These are phyloP conservation scores for Lophiotrema nucula DNA, from an alignment of 495 filamentous ascomycete genomes.

Conservation along the genomic window DNA sequence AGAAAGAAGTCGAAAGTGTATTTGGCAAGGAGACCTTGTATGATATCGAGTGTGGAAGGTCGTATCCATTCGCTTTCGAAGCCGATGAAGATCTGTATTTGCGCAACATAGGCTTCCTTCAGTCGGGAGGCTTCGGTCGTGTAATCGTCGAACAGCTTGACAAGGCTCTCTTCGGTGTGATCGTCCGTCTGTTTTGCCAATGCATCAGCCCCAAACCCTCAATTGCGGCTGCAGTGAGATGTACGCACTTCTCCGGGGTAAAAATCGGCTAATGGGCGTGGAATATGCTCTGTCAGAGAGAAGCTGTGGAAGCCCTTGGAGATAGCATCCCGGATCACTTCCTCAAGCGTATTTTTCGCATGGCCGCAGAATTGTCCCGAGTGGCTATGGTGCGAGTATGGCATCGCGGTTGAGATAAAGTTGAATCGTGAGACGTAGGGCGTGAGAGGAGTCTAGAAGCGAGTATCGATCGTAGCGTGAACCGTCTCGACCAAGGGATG, in stretches of 20 bases:
- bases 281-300: constrained; percentile 96
- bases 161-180: constrained; percentile 39
- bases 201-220: not conserved
- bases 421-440: too few relatives aligned
- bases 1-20: constrained; percentile 80
- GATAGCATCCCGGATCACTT: constrained; percentile 79
- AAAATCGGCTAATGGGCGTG: constrained; percentile 70
- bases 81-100: constrained; percentile 81
- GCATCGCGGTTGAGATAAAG: too few relatives aligned
- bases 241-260: constrained; percentile 85
- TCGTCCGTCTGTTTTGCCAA: constrained; percentile 1
- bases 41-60: constrained; percentile 57
- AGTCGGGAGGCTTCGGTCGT: constrained; percentile 68
- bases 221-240: not conserved
- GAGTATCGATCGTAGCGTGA: too few relatives aligned
- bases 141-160: constrained; percentile 65
- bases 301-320: constrained; percentile 72
- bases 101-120: constrained; percentile 62
- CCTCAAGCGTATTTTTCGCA: constrained; percentile 78
- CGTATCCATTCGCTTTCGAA: constrained; percentile 94
- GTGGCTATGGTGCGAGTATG: constrained; percentile 98
- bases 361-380: constrained; percentile 97
- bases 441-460: too few relatives aligned
- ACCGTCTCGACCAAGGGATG: too few relatives aligned
- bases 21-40: constrained; percentile 57